These are phyloP conservation scores for Anisodus acutangulus DNA, from an alignment of 257 asterid species.

Conservation along the genomic window DNA sequence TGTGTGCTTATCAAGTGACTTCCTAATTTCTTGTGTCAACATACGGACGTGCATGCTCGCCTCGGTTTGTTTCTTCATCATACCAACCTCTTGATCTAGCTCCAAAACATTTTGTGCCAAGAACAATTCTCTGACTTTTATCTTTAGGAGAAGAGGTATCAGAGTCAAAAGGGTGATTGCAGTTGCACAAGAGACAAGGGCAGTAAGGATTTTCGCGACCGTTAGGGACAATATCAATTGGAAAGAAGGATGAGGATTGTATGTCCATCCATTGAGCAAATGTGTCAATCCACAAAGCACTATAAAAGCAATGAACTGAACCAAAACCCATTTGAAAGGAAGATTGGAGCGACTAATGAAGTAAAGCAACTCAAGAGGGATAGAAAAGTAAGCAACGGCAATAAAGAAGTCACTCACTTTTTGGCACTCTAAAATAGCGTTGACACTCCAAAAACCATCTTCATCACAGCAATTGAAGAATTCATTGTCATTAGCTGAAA, in stretches of 20 bases:
- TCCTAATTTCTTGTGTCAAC: constrained; percentile 48
- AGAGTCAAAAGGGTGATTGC: constrained; percentile 51
- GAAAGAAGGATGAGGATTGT: constrained; percentile 48
- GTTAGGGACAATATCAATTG: constrained; percentile 51
- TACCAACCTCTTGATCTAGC: constrained; percentile 55
- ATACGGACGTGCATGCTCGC: constrained; percentile 50
- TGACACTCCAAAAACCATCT: constrained; percentile 48
- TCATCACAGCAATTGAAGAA: constrained; percentile 47
- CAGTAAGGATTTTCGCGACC: constrained; percentile 47
- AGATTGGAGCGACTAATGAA: constrained; percentile 52
- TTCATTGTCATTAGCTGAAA: constrained; percentile 43
- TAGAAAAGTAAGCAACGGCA: constrained; percentile 55
- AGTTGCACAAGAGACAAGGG: constrained; percentile 57
- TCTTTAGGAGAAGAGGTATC: constrained; percentile 47
- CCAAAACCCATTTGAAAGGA: constrained; percentile 56
- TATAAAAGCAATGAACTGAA: constrained; percentile 51
- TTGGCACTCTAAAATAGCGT: constrained; percentile 43
- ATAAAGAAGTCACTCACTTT: constrained; percentile 54
- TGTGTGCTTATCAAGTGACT: constrained; percentile 47
- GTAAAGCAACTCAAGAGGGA: constrained; percentile 51
- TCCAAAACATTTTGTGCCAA: constrained; percentile 52
- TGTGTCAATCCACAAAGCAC: constrained; percentile 56
- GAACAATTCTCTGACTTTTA: constrained; percentile 52
- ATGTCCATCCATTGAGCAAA: constrained; percentile 51
- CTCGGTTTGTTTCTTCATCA: constrained; percentile 53